Conservation (phyloP, 1,284 basidiomycete genomes). For the Apiotrichum akiyoshidainum region DNA sequence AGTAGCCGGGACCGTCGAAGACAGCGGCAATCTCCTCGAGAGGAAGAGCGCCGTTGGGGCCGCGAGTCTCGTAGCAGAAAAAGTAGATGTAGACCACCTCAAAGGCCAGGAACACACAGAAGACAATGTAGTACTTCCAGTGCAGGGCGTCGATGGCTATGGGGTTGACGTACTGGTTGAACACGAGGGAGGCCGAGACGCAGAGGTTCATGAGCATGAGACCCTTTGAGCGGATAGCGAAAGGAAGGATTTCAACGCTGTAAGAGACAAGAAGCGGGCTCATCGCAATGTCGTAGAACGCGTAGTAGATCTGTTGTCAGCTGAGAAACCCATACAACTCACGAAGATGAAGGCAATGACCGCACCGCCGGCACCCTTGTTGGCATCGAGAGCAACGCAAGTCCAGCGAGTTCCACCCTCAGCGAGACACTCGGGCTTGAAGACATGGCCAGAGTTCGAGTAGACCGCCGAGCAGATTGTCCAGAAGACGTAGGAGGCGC, state of each 20-base stretch:
- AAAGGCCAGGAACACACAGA: conserved; percentile 37
- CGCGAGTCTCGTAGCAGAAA: conserved; percentile 44
- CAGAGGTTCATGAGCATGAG: conserved; percentile 57
- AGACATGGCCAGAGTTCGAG: conserved; percentile 25
- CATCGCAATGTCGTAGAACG: conserved; percentile 23
- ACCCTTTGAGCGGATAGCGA: conserved; percentile 66
- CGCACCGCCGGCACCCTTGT: conserved; percentile 14
- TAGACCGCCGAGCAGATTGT: conserved; percentile 66
- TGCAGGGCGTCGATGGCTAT: conserved; percentile 32
- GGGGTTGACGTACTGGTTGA: conserved; percentile 49
- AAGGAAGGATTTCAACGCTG: conserved; percentile 28
- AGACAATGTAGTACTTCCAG: conserved; percentile 45
- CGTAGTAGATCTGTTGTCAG: conserved; percentile 41
- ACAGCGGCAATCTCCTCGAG: conserved; percentile 45
- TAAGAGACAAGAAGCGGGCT: conserved; percentile 45
- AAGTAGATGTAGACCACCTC: conserved; percentile 49
- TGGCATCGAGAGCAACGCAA: conserved; percentile 16
- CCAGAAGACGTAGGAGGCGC: conserved; percentile 62
- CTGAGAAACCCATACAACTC: too few relatives aligned
- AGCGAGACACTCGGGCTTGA: conserved; percentile 11
- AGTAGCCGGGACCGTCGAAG: conserved; percentile 24
- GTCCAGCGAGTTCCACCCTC: conserved; percentile 56
- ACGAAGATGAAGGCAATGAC: conserved; percentile 23
- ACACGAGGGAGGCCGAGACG: conserved; percentile 42
- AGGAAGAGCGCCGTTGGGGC: conserved; percentile 25